These are phyloP conservation scores for Ustilago lituana DNA, from an alignment of 1,284 basidiomycete genomes.

Conservation along the genomic window DNA sequence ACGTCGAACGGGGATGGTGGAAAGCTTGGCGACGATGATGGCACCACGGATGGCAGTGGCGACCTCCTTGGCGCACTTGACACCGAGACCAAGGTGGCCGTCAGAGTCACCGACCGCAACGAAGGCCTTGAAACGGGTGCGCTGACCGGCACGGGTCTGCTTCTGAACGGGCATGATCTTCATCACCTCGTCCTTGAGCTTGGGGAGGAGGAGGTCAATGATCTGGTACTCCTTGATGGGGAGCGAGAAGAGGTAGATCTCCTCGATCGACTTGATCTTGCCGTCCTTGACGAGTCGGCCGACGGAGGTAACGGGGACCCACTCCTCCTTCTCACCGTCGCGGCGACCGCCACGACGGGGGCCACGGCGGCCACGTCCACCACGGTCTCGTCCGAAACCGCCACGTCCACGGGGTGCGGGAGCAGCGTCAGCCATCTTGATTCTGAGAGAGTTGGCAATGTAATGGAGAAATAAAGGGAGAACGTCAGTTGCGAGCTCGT, in stretches of 20 bases:
- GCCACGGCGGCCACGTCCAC: slow-evolving; percentile 84
- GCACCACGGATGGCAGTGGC: slow-evolving; percentile 98
- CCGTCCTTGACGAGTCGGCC: slow-evolving; percentile 99
- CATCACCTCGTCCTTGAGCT: slow-evolving; percentile 87
- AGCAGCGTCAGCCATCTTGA: slow-evolving; percentile 67
- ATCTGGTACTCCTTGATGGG: slow-evolving; percentile 72
- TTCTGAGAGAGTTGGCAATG: slow-evolving; percentile 17
- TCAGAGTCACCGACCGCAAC: slow-evolving; percentile 96
- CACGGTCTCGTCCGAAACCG: slow-evolving; percentile 71
- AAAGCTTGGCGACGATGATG: slow-evolving; percentile 95
- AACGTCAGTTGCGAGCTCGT: slow-evolving; percentile 25
- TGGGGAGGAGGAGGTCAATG: slow-evolving; percentile 66
- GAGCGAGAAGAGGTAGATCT: slow-evolving; percentile 99
- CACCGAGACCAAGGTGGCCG: slow-evolving; percentile 98
- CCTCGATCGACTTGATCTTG: slow-evolving; percentile 99
- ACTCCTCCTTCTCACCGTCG: slow-evolving; percentile 92
- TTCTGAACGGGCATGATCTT: slow-evolving; percentile 99
- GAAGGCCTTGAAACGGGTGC: slow-evolving; percentile 99
- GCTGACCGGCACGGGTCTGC: slow-evolving; percentile 99
- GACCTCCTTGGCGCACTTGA: slow-evolving; percentile 99
- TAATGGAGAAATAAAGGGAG: neutral
- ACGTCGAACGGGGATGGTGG: slow-evolving; percentile 93
- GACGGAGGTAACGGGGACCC: slow-evolving; percentile 98
- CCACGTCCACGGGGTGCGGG: slow-evolving; percentile 71
- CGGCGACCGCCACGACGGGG: slow-evolving; percentile 94